These are phyloP conservation scores for Tetrahymena borealis DNA, from an alignment of 73 alveolate genomes.

Conservation along the genomic window DNA sequence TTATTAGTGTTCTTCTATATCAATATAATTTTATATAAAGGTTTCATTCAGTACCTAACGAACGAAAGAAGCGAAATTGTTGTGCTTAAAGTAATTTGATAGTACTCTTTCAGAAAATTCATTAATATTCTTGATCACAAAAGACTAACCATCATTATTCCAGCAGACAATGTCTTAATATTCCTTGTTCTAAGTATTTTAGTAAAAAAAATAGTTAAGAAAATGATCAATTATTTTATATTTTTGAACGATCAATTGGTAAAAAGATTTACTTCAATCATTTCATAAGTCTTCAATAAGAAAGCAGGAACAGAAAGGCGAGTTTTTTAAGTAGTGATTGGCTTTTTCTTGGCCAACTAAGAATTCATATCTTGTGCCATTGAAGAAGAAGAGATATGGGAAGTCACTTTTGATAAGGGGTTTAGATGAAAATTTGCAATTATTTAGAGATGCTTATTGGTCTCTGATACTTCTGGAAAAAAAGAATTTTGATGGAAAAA, in stretches of 20 bases:
- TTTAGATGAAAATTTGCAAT: neutral
- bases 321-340: neutral
- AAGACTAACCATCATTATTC: conserved; percentile 39
- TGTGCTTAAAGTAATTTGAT: conserved; percentile 37
- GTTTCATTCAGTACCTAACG: too few relatives aligned
- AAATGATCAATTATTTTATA: neutral
- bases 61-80: conserved; percentile 40
- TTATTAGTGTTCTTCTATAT: too few relatives aligned
- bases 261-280: conserved; percentile 18
- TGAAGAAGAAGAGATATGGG: neutral
- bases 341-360: neutral
- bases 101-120: conserved; percentile 40
- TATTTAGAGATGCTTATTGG: neutral
- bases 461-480: conserved; percentile 2
- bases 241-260: neutral
- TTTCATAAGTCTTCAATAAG: conserved; percentile 35
- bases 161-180: conserved; percentile 30
- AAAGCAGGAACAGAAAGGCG: conserved; percentile 31
- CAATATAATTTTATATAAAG: too few relatives aligned
- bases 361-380: neutral
- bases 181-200: conserved; percentile 14
- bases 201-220: neutral
- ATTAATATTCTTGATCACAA: conserved; percentile 23
- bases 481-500: neutral
- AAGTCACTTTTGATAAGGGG: neutral